Evolutionary conservation across 139 green algal genomes (phyloP).

Genomic region (Marvania coccoides): DNA sequence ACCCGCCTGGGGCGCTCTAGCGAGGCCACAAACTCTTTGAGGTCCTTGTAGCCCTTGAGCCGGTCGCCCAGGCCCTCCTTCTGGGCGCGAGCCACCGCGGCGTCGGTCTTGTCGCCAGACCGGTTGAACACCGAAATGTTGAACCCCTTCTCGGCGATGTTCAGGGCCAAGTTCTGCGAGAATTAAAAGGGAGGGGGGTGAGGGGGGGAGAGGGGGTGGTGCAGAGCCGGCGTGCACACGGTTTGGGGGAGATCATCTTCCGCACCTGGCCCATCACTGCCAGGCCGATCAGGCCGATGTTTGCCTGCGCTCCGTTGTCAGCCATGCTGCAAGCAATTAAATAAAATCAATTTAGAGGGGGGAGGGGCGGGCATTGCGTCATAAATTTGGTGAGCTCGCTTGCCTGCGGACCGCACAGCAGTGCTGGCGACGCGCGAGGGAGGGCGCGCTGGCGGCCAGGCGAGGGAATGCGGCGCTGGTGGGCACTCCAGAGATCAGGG

Average conservation of each 20-base stretch:
- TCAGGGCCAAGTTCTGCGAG: slow-evolving; percentile 96
- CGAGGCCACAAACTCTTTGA: slow-evolving; percentile 89
- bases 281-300: slow-evolving; percentile 90
- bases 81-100: slow-evolving; percentile 74
- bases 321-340: slow-evolving; percentile 2
- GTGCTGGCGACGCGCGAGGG: too few species aligned
- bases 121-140: slow-evolving; percentile 96
- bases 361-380: too few species aligned
- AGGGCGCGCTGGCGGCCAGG: too few species aligned
- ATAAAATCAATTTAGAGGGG: too few species aligned
- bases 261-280: slow-evolving; percentile 98
- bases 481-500: too few species aligned
- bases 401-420: too few species aligned
- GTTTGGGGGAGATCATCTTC: background rate
- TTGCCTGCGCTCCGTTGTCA: slow-evolving; percentile 14
- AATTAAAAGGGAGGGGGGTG: background rate
- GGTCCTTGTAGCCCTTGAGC: slow-evolving; percentile 82
- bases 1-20: slow-evolving; percentile 88
- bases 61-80: slow-evolving; percentile 70
- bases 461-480: too few species aligned
- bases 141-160: slow-evolving; percentile 98
- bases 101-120: slow-evolving; percentile 89
- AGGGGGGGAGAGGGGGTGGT: background rate
- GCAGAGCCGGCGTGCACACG: background rate
- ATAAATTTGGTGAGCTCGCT: too few species aligned